Evolutionary conservation across 2,329 filamentous ascomycete species (phyloP).

Genomic region (Cladosporium sphaerospermum): DNA sequence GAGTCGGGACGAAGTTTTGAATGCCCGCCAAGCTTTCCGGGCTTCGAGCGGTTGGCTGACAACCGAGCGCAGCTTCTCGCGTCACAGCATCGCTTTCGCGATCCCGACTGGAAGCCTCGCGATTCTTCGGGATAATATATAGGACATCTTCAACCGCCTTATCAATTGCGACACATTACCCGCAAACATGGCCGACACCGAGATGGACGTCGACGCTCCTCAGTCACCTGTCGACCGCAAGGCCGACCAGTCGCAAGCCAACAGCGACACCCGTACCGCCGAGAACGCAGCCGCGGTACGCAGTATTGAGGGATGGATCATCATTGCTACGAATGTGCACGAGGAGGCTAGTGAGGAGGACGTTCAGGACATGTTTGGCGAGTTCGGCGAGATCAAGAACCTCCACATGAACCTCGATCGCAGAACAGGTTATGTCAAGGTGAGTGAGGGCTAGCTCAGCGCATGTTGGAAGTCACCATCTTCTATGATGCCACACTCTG

Average conservation of each 20-base stretch:
- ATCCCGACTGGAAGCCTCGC: background rate
- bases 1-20: background rate
- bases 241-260: conserved; percentile 17
- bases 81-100: background rate
- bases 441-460: conserved; percentile 29
- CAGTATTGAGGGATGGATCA: conserved; percentile 84
- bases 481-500: too few relatives aligned
- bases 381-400: conserved; percentile 83
- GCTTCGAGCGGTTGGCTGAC: background rate
- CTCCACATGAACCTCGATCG: conserved; percentile 76
- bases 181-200: conserved; percentile 30
- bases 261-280: conserved; percentile 61
- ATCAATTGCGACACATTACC: background rate
- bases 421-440: conserved; percentile 81
- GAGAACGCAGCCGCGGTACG: conserved; percentile 73
- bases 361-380: conserved; percentile 72
- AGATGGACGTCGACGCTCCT: conserved; percentile 56
- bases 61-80: background rate
- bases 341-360: conserved; percentile 82
- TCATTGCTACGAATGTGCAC: conserved; percentile 80
- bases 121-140: too few relatives aligned
- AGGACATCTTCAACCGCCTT: too few relatives aligned
- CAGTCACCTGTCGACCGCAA: conserved; percentile 27
- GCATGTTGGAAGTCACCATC: background rate
- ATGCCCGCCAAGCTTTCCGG: background rate